Base-by-base conservation (phyloP, 2,329 filamentous ascomycete species). In the Tolypocladium tundrense region DNA sequence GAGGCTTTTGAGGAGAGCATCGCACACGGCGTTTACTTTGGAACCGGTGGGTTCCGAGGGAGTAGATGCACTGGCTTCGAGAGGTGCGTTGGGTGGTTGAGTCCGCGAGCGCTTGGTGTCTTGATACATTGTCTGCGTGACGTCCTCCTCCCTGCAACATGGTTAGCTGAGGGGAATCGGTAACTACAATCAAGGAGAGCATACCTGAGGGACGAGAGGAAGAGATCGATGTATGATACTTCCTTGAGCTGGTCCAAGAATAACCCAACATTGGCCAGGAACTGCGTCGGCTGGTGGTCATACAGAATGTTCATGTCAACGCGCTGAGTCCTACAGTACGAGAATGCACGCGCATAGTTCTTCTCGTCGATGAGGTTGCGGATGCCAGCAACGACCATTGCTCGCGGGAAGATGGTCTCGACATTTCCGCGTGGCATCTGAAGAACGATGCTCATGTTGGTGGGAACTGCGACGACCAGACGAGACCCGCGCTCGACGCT, bases 241-340 rank as follows among this genome's bases (percentile, higher is more conserved):
- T 90, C 91, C 64, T 87, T 85, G 45, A 99, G 79, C 70, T 99
- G 92, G 21, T 91, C 85, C 39, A 97, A 78, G 67, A 99, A 96
- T 0, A 89, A 72, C 0, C 80, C 78, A 13, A 96, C 82, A 62
- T 86, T 89, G 4, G 80, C 76, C 69, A 97, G 80, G 69, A 99
- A 97, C 64, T 95, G 89, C 42, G 86, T 80, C 0, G 93, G 91
- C n/a, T 86, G 85, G 72, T 97, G 90, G 68, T 99, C 94, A 67
- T 96, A 93, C 2, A 99, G 77, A 60, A 99, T 93, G 68, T 99
- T 99, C 88, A 97, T 92, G 68, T 99, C 94, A 1, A 99, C 94
- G 64, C 95, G 85, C 70, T 99, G 95, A 27, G 87, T 93, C 55
- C 94, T 86, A 69, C 94, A 97, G 61, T 91, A 87, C 27, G 88